Conservation (phyloP, 2,329 filamentous ascomycete genomes). For the Cercospora sojina region DNA sequence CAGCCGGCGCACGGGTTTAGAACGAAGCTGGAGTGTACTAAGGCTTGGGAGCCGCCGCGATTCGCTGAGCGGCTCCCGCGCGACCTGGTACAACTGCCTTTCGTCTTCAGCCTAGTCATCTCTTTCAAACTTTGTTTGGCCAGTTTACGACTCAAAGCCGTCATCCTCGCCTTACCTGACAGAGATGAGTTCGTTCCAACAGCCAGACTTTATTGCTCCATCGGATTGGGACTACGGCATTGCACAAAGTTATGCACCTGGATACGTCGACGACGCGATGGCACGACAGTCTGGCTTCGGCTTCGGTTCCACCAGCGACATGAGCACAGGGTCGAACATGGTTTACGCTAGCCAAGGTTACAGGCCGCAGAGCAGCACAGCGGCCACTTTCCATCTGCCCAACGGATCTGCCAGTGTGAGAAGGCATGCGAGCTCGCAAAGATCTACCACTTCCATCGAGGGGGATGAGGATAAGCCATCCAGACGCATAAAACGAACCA, state of each 20-base stretch:
- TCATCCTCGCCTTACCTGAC: not conserved
- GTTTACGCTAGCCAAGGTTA: slow-evolving; percentile 11
- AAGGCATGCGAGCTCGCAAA: slow-evolving; percentile 8
- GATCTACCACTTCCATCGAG: slow-evolving; percentile 2
- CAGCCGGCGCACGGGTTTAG: not conserved
- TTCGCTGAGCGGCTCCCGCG: slow-evolving; percentile 1
- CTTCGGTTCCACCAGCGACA: slow-evolving; percentile 2
- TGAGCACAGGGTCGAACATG: slow-evolving; percentile 3
- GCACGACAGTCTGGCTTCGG: not conserved
- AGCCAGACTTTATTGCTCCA: slow-evolving; percentile 8
- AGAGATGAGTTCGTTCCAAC: slow-evolving; percentile 10
- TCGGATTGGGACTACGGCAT: slow-evolving; percentile 6
- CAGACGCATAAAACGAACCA: slow-evolving; percentile 21
- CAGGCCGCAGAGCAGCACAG: slow-evolving; percentile 1
- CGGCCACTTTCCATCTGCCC: slow-evolving; percentile 13
- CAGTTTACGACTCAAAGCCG: slow-evolving; percentile 4
- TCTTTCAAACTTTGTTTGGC: slow-evolving; percentile 8
- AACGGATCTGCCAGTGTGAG: slow-evolving; percentile 11
- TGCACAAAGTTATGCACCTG: slow-evolving; percentile 8
- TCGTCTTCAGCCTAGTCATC: slow-evolving; percentile 4
- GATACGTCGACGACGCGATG: not conserved
- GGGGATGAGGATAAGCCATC: slow-evolving; percentile 12
- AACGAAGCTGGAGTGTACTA: slow-evolving; percentile 7
- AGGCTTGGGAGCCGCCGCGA: slow-evolving; percentile 7
- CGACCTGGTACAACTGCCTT: slow-evolving; percentile 11